These are phyloP conservation scores for Parastagonospora nodorum DNA, from an alignment of 2,329 filamentous ascomycete genomes.

Conservation along the genomic window DNA sequence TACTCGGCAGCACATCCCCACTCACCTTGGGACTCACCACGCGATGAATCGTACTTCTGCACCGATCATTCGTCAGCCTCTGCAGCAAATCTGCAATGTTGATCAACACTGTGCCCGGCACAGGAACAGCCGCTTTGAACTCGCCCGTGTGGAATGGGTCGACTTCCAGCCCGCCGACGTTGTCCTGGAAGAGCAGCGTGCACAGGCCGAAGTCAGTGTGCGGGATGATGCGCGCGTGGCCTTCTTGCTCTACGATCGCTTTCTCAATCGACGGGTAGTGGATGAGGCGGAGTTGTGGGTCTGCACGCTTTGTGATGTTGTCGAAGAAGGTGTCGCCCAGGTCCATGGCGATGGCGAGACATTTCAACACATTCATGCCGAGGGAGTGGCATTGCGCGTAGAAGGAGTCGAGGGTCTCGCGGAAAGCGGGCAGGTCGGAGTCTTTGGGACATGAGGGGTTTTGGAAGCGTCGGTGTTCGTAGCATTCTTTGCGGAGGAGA, in stretches of 20 bases:
- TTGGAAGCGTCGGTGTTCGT: constrained; percentile 27
- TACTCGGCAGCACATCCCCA: constrained; percentile 31
- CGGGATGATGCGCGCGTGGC: constrained; percentile 32
- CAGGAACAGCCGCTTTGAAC: constrained; percentile 29
- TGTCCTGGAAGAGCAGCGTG: constrained; percentile 47
- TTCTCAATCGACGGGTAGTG: constrained; percentile 35
- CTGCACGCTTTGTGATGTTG: constrained; percentile 25
- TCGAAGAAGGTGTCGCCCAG: constrained; percentile 33
- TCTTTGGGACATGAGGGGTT: constrained; percentile 25
- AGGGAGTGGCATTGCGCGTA: constrained; percentile 28
- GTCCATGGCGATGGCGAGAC: constrained; percentile 33
- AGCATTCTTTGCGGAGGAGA: constrained; percentile 13
- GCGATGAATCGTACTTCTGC: constrained; percentile 45
- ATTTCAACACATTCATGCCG: constrained; percentile 27
- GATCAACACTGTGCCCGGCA: constrained; percentile 29
- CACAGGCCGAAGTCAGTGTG: constrained; percentile 43
- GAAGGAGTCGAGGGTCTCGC: constrained; percentile 28
- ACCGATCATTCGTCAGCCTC: constrained; percentile 33
- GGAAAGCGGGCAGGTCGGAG: constrained; percentile 28
- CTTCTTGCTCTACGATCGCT: constrained; percentile 25
- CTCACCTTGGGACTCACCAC: constrained; percentile 39
- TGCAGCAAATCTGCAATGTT: constrained; percentile 34
- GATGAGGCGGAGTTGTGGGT: constrained; percentile 33
- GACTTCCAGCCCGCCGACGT: constrained; percentile 45
- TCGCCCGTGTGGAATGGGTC: constrained; percentile 31